Evolutionary conservation across 768 basidiomycete genomes (phyloP).

Genomic region (Panus rudis): DNA sequence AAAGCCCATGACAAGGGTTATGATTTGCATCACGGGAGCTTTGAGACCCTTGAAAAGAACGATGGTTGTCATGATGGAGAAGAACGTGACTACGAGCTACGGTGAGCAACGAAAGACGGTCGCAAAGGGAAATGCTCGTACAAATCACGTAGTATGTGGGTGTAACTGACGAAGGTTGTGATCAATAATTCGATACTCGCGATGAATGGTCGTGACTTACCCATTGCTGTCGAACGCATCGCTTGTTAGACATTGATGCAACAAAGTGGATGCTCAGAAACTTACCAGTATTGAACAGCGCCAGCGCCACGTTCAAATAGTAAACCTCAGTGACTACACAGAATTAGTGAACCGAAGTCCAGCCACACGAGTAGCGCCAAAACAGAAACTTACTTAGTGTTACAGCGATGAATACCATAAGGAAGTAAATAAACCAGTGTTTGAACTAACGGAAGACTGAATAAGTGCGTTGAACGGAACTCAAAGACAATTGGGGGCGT

Average conservation of each 20-base stretch:
- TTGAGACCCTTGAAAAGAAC: slow-evolving; percentile 87
- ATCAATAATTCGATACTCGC: not conserved
- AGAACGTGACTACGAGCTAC: slow-evolving; percentile 76
- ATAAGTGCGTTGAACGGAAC: slow-evolving; percentile 4
- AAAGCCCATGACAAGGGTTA: slow-evolving; percentile 91
- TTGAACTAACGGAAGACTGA: slow-evolving; percentile 56
- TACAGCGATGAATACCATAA: slow-evolving; percentile 73
- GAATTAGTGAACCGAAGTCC: slow-evolving; percentile 7
- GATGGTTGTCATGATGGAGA: slow-evolving; percentile 77
- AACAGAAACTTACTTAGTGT: slow-evolving; percentile 51
- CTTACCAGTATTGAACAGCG: slow-evolving; percentile 86
- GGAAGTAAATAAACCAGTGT: slow-evolving; percentile 87
- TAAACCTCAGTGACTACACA: slow-evolving; percentile 79
- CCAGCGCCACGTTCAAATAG: slow-evolving; percentile 93
- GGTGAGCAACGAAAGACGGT: not conserved
- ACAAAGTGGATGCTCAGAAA: slow-evolving; percentile 2
- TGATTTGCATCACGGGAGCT: slow-evolving; percentile 67
- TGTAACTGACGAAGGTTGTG: slow-evolving; percentile 43
- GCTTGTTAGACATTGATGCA: slow-evolving; percentile 6
- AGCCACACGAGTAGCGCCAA: slow-evolving; percentile 2
- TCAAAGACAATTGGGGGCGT: slow-evolving; percentile 19
- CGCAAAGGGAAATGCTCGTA: slow-evolving; percentile 27
- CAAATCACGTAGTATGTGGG: slow-evolving; percentile 86
- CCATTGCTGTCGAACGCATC: slow-evolving; percentile 47
- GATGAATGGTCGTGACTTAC: slow-evolving; percentile 30